Percentiles rank a stretch among this genome's conserved stretches.
Evolutionary conservation across 495 filamentous ascomycete species (phyloP).

Genomic region (Neurospora sp.): DNA sequence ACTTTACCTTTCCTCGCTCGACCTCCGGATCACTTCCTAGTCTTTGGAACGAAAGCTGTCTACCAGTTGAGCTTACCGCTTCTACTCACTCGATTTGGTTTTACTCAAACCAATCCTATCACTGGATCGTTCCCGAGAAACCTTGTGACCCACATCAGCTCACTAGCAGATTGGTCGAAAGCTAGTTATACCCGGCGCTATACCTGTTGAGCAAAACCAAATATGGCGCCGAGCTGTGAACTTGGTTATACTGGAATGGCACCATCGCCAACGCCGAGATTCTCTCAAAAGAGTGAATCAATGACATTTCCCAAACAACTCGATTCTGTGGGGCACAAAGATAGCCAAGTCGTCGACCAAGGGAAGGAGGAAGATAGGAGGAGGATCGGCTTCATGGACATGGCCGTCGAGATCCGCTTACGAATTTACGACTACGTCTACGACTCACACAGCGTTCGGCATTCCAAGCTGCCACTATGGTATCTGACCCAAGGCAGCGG

Average conservation of each 20-base stretch:
- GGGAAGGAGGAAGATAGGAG: not conserved
- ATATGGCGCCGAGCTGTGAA: not conserved
- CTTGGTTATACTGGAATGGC: not conserved
- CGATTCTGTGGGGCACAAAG: not conserved
- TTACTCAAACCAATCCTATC: too few species aligned
- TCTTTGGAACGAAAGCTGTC: not conserved
- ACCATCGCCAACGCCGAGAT: not conserved
- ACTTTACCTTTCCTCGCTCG: not conserved
- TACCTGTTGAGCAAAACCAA: too few species aligned
- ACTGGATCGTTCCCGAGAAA: too few species aligned
- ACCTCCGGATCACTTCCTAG: not conserved
- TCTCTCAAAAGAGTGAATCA: not conserved
- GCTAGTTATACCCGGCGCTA: too few species aligned
- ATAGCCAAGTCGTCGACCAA: not conserved
- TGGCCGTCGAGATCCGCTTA: conserved; percentile 26
- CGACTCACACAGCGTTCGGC: conserved; percentile 25
- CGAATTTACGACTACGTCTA: conserved; percentile 26
- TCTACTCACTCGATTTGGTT: too few species aligned
- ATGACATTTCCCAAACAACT: not conserved
- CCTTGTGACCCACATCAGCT: too few species aligned
- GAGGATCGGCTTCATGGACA: conserved; percentile 15
- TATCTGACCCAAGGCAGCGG: conserved; percentile 20
- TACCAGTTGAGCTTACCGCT: not conserved
- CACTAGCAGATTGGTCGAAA: too few species aligned
- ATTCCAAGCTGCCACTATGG: conserved; percentile 30